Evolutionary conservation across 1,284 basidiomycete genomes (phyloP).

Genomic region (Caloboletus inedulis): DNA sequence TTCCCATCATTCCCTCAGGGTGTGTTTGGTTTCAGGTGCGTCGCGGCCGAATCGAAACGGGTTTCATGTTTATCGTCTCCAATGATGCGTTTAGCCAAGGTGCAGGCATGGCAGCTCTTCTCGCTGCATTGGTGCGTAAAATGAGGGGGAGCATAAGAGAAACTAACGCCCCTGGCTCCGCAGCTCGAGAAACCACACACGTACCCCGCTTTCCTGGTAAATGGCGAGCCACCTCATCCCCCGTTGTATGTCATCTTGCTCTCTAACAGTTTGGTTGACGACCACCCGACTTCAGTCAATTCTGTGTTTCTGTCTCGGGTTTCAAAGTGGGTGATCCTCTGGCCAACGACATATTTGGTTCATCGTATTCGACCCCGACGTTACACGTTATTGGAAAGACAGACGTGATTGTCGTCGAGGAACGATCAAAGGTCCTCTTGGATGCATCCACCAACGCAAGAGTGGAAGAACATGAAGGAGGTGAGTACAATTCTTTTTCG

Average conservation of each 20-base stretch:
- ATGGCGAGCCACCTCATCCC: conserved; percentile 62
- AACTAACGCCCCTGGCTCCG: neutral
- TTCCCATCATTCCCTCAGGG: conserved; percentile 47
- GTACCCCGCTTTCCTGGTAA: conserved; percentile 64
- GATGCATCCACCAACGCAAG: conserved; percentile 56
- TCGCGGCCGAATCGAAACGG: neutral
- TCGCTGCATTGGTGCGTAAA: conserved; percentile 62
- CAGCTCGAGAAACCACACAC: conserved; percentile 36
- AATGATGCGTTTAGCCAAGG: conserved; percentile 60
- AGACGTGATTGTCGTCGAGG: conserved; percentile 77
- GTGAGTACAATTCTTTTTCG: conserved; percentile 38
- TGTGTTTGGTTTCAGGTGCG: conserved; percentile 76
- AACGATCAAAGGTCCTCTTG: conserved; percentile 52
- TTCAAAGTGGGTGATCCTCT: conserved; percentile 56
- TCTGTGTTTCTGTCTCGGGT: conserved; percentile 68
- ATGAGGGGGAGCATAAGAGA: neutral
- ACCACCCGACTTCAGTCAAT: conserved; percentile 43
- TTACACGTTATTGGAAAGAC: conserved; percentile 79
- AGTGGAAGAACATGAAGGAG: conserved; percentile 73
- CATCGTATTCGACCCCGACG: conserved; percentile 66
- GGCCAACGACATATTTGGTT: conserved; percentile 53
- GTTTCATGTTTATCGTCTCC: conserved; percentile 1
- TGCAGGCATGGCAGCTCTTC: conserved; percentile 72
- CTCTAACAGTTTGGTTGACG: neutral
- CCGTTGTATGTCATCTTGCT: conserved; percentile 52